Conservation (phyloP, 2,329 filamentous ascomycete genomes). For the Cladosporium austrohemisphaericum region DNA sequence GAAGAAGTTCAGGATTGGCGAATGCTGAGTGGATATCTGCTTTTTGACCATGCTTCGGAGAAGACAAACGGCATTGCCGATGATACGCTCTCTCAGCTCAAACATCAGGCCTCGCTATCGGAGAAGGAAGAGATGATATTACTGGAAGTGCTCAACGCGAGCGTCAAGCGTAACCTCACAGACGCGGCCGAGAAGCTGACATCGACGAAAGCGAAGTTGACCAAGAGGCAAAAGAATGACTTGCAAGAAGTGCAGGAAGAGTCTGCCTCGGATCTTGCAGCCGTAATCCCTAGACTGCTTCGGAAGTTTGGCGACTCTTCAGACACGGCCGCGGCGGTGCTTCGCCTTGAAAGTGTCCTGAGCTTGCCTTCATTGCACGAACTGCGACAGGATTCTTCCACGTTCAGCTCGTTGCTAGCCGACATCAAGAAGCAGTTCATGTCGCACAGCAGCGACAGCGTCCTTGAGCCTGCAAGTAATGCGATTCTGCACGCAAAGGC, state of each 20-base stretch:
- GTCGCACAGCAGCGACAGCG: slow-evolving; percentile 81
- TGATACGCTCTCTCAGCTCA: slow-evolving; percentile 61
- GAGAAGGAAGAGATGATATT: slow-evolving; percentile 78
- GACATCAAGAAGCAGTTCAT: slow-evolving; percentile 93
- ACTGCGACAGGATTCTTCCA: slow-evolving; percentile 77
- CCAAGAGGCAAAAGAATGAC: slow-evolving; percentile 59
- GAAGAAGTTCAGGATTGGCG: slow-evolving; percentile 84
- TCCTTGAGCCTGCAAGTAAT: slow-evolving; percentile 76
- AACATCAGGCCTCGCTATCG: slow-evolving; percentile 67
- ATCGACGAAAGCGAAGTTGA: slow-evolving; percentile 54
- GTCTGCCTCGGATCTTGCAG: slow-evolving; percentile 71
- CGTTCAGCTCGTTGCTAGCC: slow-evolving; percentile 76
- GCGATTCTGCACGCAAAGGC: slow-evolving; percentile 81
- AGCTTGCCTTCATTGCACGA: slow-evolving; percentile 86
- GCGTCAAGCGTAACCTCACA: slow-evolving; percentile 70
- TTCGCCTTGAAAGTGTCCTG: slow-evolving; percentile 80
- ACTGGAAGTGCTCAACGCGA: slow-evolving; percentile 79
- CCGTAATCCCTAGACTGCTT: slow-evolving; percentile 76
- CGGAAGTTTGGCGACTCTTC: slow-evolving; percentile 93
- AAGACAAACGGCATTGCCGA: slow-evolving; percentile 53
- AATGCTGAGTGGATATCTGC: slow-evolving; percentile 78
- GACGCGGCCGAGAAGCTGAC: slow-evolving; percentile 60
- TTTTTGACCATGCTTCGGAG: slow-evolving; percentile 76
- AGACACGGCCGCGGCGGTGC: slow-evolving; percentile 77
- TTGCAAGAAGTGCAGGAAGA: slow-evolving; percentile 69